Conservation (phyloP, 2,329 filamentous ascomycete genomes). For the Curvularia spicifera region DNA sequence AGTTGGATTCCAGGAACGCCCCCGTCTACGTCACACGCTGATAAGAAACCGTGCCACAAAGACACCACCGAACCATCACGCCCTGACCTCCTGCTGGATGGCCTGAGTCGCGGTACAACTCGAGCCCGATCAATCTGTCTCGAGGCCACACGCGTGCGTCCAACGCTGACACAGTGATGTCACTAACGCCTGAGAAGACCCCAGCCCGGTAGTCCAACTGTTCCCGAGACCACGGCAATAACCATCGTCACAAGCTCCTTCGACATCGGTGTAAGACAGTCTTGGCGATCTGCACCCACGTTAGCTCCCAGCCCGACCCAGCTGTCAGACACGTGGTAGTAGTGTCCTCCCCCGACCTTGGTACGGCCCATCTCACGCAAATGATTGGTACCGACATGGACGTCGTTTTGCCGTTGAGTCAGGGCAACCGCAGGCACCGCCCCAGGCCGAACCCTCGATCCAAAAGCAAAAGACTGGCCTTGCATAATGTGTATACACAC, state of each 20-base stretch:
- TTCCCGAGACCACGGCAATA: not conserved
- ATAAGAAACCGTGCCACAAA: not conserved
- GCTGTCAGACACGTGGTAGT: not conserved
- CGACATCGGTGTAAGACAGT: not conserved
- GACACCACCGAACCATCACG: not conserved
- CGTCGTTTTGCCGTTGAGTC: not conserved
- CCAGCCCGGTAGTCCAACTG: not conserved
- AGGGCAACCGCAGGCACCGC: not conserved
- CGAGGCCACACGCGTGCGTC: not conserved
- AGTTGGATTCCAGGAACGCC: slow-evolving; percentile 38
- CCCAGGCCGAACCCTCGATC: not conserved
- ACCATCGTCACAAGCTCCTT: not conserved
- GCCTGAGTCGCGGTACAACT: not conserved
- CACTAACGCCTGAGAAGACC: not conserved
- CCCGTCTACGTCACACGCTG: slow-evolving; percentile 27
- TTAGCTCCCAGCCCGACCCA: not conserved
- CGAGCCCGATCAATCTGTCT: not conserved
- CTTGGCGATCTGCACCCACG: slow-evolving; percentile 1
- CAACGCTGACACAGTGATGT: not conserved
- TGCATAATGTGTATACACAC: not conserved
- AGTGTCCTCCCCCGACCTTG: not conserved
- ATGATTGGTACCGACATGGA: not conserved
- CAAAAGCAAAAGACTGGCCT: not conserved
- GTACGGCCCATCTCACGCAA: not conserved
- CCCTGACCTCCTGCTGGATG: not conserved